A percentile compares a stretch with the other conserved stretches of the same genome.
phyloP scores from a whole-genome alignment of 306 rosid genomes.

The Rubus parviflorus region DNA sequence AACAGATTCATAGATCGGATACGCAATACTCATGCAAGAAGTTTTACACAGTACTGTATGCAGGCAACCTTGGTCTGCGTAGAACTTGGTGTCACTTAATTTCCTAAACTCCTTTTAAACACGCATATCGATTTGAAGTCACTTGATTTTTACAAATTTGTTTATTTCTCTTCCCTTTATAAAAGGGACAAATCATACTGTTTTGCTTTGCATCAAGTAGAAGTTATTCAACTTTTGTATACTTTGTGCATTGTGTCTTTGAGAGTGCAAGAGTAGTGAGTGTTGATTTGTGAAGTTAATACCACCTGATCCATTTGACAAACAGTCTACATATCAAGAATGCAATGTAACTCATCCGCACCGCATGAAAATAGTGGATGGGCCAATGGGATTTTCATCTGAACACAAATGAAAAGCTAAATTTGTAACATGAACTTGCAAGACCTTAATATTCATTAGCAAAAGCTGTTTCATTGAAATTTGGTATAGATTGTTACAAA shows the following conservation, averaged over 20 bases:
- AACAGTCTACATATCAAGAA: neutral
- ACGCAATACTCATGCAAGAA: neutral
- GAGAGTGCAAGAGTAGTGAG: neutral
- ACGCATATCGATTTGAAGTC: neutral
- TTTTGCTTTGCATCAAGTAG: neutral
- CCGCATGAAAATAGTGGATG: neutral
- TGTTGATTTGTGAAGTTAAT: neutral
- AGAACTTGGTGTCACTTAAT: neutral
- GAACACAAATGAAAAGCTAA: neutral
- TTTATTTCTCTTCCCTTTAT: neutral
- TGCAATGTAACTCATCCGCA: neutral
- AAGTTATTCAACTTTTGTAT: neutral
- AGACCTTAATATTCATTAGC: neutral
- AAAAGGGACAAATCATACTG: neutral
- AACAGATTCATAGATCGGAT: neutral
- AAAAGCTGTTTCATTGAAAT: neutral
- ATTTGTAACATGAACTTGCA: neutral
- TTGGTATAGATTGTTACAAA: constrained; percentile 2
- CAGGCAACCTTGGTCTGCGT: neutral
- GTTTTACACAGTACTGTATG: neutral
- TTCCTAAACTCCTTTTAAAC: neutral
- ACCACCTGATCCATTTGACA: neutral
- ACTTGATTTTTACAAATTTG: neutral
- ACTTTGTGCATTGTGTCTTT: neutral
- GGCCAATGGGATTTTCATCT: neutral